Evolutionary conservation across 768 basidiomycete genomes (phyloP), one percentile per base, ranked within the genome.

Genomic region (Pulveroboletus sp.): DNA sequence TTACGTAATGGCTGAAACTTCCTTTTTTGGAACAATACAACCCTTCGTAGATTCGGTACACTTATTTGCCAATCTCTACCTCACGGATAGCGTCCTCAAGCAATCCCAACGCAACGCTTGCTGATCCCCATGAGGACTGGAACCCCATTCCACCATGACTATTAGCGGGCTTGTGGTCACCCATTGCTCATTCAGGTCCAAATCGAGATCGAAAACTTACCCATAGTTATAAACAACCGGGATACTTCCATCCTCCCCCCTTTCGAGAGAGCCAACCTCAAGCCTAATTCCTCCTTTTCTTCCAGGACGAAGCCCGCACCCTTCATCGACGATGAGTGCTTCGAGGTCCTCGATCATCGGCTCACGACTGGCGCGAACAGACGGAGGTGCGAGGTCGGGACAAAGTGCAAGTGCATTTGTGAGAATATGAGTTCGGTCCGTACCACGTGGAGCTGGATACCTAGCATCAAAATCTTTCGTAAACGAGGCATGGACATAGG

Each of bases 191-290:
- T 23, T 10, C 23, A 3, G 23, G 11, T 5, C 32, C 20, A 19
- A 27, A 33, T 12, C 14, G 5, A 27, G n/a, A 37, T 9, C 8
- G 16, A 38, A 38, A 6, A 65, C 76, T 60, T 60, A 82, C 79
- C 85, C 84, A 54, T 87, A 84, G 60, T 87, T 84, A 56, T 81
- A 73, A 0, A 85, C 72, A 21, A 84, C 62, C 0, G 81, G 80
- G 14, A 81, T 65, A 47, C 57, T 68, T 17, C 46, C 52, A 16
- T 56, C 60, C 53, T 56, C 53, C 27, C 55, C 47, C 13, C 53
- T 57, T 11, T 68, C 67, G 20, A 75, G 55, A 69, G 67, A 74
- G 31, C 76, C 77, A 0, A 37, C 20, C 19, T 37, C 36, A 13
- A 37, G 36, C 11, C 36, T 37, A 64, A 90, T 72, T 0, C 87